phyloP scores from a whole-genome alignment of 23 red algal species.

The Cyanidiococcus yangmingshanensis region DNA sequence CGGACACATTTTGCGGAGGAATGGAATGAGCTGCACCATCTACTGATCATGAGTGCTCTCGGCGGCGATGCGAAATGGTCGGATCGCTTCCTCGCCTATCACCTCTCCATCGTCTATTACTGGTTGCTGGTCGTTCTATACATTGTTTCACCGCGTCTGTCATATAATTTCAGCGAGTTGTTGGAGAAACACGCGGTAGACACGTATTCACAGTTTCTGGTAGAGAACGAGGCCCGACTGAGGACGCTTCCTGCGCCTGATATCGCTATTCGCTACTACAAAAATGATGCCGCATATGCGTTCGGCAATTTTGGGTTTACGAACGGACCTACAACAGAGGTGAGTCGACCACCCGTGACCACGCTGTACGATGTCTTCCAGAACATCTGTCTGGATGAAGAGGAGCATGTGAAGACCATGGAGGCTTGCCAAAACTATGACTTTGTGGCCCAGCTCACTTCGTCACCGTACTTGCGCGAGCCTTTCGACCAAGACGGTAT shows the following conservation, averaged over 20 bases:
- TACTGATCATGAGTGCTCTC: slow-evolving; percentile 76
- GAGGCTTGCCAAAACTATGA: slow-evolving; percentile 50
- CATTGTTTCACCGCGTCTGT: slow-evolving; percentile 41
- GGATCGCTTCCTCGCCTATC: slow-evolving; percentile 85
- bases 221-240: slow-evolving; percentile 46
- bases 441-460: slow-evolving; percentile 13
- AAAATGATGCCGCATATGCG: slow-evolving; percentile 39
- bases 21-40: slow-evolving; percentile 79
- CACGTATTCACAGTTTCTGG: slow-evolving; percentile 74
- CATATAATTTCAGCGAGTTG: slow-evolving; percentile 71
- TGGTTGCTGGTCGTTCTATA: slow-evolving; percentile 62
- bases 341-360: slow-evolving; percentile 25
- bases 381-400: slow-evolving; percentile 67
- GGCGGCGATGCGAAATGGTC: slow-evolving; percentile 66
- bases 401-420: slow-evolving; percentile 70
- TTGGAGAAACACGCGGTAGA: slow-evolving; percentile 86
- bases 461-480: slow-evolving; percentile 6
- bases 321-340: slow-evolving; percentile 4
- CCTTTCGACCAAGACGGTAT: neutral
- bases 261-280: slow-evolving; percentile 64
- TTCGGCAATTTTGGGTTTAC: slow-evolving; percentile 60
- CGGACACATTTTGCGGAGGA: slow-evolving; percentile 87
- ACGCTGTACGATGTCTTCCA: slow-evolving; percentile 78
- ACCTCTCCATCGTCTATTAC: slow-evolving; percentile 69
- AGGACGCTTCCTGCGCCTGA: slow-evolving; percentile 53